Evolutionary conservation across 73 alveolate genomes (phyloP).

Genomic region (Paramecium bursaria): DNA sequence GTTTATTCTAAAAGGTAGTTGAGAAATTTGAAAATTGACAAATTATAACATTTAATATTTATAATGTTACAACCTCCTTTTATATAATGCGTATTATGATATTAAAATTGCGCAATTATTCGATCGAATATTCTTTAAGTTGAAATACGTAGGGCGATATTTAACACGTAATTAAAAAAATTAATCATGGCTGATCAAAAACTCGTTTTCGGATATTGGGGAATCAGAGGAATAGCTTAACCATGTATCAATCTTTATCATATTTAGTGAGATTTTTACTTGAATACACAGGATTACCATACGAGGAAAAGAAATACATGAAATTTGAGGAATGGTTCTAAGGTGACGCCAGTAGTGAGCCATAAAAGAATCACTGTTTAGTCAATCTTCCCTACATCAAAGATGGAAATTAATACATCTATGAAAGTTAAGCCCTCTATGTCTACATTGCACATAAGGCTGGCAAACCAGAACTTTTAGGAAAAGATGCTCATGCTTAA

Average conservation of each 20-base stretch:
- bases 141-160: too few relatives aligned
- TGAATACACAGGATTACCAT: conserved; percentile 59
- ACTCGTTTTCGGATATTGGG: conserved; percentile 71
- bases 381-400: conserved; percentile 67
- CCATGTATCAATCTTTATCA: not conserved
- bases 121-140: too few relatives aligned
- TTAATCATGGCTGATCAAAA: conserved; percentile 26
- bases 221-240: conserved; percentile 66
- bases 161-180: not conserved
- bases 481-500: conserved; percentile 57
- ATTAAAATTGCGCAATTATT: too few relatives aligned
- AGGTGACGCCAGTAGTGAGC: not conserved
- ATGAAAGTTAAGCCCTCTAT: conserved; percentile 60
- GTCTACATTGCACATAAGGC: conserved; percentile 64
- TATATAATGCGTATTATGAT: too few relatives aligned
- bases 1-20: too few relatives aligned
- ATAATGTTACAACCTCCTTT: too few relatives aligned
- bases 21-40: too few relatives aligned
- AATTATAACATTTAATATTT: too few relatives aligned
- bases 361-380: conserved; percentile 28
- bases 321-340: conserved; percentile 65
- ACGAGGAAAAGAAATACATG: conserved; percentile 32
- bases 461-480: conserved; percentile 53
- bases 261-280: conserved; percentile 55
- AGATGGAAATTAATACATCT: conserved; percentile 62